Conservation (phyloP, 768 basidiomycete genomes). For the Suillus brevipes region DNA sequence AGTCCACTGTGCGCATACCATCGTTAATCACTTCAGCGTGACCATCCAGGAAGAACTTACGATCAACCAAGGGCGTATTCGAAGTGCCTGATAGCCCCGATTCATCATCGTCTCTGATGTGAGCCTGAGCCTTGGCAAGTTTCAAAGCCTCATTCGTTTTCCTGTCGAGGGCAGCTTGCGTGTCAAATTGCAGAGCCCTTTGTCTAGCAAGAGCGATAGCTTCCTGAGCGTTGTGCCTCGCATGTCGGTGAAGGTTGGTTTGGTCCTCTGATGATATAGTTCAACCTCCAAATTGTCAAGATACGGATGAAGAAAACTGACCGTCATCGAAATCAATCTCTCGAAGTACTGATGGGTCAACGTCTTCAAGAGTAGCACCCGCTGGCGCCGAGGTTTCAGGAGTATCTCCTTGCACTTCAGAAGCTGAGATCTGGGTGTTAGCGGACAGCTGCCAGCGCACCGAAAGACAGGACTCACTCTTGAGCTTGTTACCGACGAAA, state of each 20-base stretch:
- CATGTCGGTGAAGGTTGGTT: conserved; percentile 82
- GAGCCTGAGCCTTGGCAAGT: conserved; percentile 56
- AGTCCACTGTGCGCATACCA: conserved; percentile 62
- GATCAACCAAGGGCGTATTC: conserved; percentile 61
- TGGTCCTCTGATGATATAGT: conserved; percentile 65
- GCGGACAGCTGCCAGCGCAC: conserved; percentile 5
- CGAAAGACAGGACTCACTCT: conserved; percentile 53
- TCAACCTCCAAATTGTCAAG: conserved; percentile 8
- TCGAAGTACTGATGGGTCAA: conserved; percentile 51
- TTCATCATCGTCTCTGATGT: conserved; percentile 46
- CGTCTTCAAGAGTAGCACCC: conserved; percentile 59
- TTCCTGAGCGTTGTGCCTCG: conserved; percentile 85
- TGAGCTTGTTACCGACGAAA: conserved; percentile 96
- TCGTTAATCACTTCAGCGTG: conserved; percentile 9
- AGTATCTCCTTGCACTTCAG: conserved; percentile 70
- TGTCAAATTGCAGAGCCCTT: conserved; percentile 84
- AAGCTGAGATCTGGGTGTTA: conserved; percentile 46
- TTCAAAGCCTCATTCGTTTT: conserved; percentile 78
- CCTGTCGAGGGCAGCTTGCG: conserved; percentile 74
- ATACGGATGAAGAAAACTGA: conserved; percentile 34
- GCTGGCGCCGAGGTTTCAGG: conserved; percentile 45
- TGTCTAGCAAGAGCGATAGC: conserved; percentile 78
- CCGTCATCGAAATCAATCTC: conserved; percentile 94
- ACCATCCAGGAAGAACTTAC: conserved; percentile 43
- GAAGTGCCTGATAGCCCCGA: conserved; percentile 34